Base-by-base conservation (phyloP, 805 yeast species). In the Saccharomyces jurei region DNA sequence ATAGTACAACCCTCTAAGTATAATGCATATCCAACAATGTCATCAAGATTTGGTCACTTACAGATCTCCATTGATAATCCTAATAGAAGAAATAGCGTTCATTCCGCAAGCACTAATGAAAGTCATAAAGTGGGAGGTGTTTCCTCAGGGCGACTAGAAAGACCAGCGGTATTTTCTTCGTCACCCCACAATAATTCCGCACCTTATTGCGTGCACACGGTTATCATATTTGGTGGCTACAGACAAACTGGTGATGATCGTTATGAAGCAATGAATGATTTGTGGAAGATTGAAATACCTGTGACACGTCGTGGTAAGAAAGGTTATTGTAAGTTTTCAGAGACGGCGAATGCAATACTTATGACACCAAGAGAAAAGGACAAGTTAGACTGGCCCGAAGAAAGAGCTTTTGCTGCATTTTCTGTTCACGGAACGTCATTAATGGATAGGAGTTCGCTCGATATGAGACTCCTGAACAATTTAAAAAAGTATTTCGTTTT, bases 221-320 rank as follows among this genome's bases (percentile, higher is more conserved):
- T 64, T 41, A 25, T 74, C 36, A 70, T 79, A 4, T 74, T 77
- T 72, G 83, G 83, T 14, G 83, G 84, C 0, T 80, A 76, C 61
- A 68, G 66, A 46, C 65, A 68, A 48, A 59, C 60, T 1, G 61
- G 61, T 4, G 60, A 57, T 29, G 64, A 68, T 27, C 52, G 58
- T 8, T 74, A 65, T 49, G 68, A 67, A 46, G 71, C 76, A 1
- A 60, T 73, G 54, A 62, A 68, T 36, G 79, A 74, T 59, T 50
- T 75, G 29, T 75, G 79, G 79, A 71, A 69, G 55, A 65, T 75
- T 14, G 77, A 75, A 44, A 58, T 75, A 2, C 68, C 74, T 1
- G 67, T 78, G 46, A 55, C 64, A 41, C 60, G 72, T 61, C 56
- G 66, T 41, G 74, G 70, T 46, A 70, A 68, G 28, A 62, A 66